Base-by-base conservation (phyloP, 768 basidiomycete genomes). In the Tulasnella sp. region DNA sequence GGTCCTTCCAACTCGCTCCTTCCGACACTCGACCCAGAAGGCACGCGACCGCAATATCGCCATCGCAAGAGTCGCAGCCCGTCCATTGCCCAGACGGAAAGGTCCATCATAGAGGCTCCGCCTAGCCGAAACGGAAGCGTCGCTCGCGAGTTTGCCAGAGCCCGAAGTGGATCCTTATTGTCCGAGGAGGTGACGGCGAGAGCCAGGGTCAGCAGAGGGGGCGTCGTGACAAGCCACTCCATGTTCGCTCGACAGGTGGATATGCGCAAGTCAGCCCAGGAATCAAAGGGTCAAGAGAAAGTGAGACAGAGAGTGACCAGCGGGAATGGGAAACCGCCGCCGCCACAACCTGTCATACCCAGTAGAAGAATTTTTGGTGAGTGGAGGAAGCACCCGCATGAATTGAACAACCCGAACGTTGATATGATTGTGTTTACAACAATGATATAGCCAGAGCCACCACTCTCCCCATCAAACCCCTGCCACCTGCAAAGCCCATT, bases 201-300 rank as follows among this genome's bases (percentile, higher is more conserved):
- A 38, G 24, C 50, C n/a, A 38, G 24, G n/a, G 50, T 52, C 34
- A 52, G 50, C 34, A 22, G 50, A 24, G 50, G 50, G 12, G 50
- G 50, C 17, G 50, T 52, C 4, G 50, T 22, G 29, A 52, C 50
- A 4, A 52, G 34, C 34, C n/a, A 52, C n/a, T 22, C 50, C n/a
- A 52, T 52, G n/a, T 52, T 52, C 34, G 50, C 50, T 34, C 50
- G 50, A 25, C 50, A 52, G 25, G 50, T 52, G 9, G 50, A 52
- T 52, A 52, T 52, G 50, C 50, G 34, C 4, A 25, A 38, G 25
- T 52, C 50, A 7, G 27, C 50, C 10, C n/a, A 52, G 50, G 50
- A 8, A 9, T 52, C 19, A 19, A 52, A 52, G 34, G n/a, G 22
- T 7, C 7, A 38, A 27, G 27, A 52, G 25, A 48, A 48, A 27